These are phyloP conservation scores for Agarophyton chilense DNA, from an alignment of 23 red algal species.

Conservation along the genomic window DNA sequence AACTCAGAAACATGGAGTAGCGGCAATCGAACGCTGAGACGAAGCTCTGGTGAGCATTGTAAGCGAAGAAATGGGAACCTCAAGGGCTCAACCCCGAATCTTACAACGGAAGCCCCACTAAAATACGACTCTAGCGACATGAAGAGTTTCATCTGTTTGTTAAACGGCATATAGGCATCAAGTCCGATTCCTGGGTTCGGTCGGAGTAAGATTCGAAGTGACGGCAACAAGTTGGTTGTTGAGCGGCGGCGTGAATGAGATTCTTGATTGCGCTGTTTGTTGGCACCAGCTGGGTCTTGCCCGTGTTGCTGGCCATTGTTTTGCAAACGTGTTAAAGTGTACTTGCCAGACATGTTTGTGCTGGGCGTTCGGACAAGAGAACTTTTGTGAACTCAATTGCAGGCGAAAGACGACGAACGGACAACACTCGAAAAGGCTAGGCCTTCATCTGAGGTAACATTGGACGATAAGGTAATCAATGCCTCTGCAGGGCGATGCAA, in stretches of 20 bases:
- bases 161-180: constrained; percentile 45
- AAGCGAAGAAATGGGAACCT: constrained; percentile 53
- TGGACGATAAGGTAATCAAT: too few species aligned
- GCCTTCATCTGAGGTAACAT: too few species aligned
- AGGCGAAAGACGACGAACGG: too few species aligned
- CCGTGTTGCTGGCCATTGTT: not conserved
- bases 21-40: constrained; percentile 21
- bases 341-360: not conserved
- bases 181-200: constrained; percentile 49
- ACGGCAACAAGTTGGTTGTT: not conserved
- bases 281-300: not conserved
- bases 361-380: not conserved
- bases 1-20: constrained; percentile 40
- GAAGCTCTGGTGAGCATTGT: constrained; percentile 18
- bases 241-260: not conserved
- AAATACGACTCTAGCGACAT: constrained; percentile 60
- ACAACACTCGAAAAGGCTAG: too few species aligned
- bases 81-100: constrained; percentile 36
- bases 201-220: constrained; percentile 35
- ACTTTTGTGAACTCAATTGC: too few species aligned
- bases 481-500: too few species aligned
- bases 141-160: constrained; percentile 29
- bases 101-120: not conserved
- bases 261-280: not conserved
- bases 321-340: not conserved